These are phyloP conservation scores for Ceratobasidium sp. DNA, from an alignment of 1,284 basidiomycete genomes.

Conservation along the genomic window DNA sequence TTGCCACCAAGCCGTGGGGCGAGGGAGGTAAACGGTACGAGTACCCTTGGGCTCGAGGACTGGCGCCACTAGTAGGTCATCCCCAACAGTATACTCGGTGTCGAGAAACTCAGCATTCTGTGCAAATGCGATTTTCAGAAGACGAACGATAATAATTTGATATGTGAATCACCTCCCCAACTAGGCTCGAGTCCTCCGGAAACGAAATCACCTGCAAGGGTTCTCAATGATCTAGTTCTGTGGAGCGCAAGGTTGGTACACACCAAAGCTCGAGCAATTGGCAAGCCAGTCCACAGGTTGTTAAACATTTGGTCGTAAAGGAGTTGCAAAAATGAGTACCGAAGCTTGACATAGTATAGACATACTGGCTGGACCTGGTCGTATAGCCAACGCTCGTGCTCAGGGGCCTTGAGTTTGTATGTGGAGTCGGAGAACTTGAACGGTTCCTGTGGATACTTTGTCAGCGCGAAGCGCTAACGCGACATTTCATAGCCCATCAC, in stretches of 20 bases:
- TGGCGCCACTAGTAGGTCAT: conserved; percentile 41
- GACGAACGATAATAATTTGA: not conserved
- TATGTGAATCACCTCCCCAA: conserved; percentile 39
- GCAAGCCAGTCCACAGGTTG: conserved; percentile 43
- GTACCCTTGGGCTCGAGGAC: conserved; percentile 15
- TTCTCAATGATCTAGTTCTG: no score
- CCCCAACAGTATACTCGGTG: conserved; percentile 41
- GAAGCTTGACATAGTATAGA: conserved; percentile 44
- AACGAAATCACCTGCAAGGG: conserved; percentile 32
- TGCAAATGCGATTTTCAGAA: no score
- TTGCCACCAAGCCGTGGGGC: conserved; percentile 39
- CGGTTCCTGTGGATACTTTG: conserved; percentile 30
- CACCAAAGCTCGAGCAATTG: conserved; percentile 45
- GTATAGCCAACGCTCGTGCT: conserved; percentile 41
- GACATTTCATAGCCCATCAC: no score
- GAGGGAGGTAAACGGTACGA: conserved; percentile 41
- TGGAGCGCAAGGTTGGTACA: not conserved
- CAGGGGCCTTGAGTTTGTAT: conserved; percentile 16
- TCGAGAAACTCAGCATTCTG: conserved; percentile 43
- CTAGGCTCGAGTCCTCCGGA: conserved; percentile 22
- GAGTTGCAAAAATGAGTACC: conserved; percentile 44
- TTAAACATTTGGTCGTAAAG: conserved; percentile 47
- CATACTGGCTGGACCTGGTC: conserved; percentile 22
- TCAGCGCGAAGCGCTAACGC: no score
- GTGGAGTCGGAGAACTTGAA: conserved; percentile 21